Percentiles rank a stretch among this genome's conserved stretches.
Evolutionary conservation across 1,284 basidiomycete genomes (phyloP).

Genomic region (Cutaneotrichosporon cavernicola): DNA sequence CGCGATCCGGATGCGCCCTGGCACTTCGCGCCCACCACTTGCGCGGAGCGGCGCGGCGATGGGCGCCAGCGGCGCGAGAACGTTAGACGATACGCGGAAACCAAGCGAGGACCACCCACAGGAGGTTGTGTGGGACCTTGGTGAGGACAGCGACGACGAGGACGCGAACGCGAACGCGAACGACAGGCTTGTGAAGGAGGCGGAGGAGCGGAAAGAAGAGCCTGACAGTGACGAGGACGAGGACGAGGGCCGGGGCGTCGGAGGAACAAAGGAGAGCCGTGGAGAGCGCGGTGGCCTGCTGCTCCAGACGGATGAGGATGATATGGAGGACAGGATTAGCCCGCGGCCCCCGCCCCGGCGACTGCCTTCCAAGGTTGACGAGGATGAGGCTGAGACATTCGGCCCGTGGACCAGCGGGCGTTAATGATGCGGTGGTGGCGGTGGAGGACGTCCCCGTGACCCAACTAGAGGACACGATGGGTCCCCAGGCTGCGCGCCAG

Average conservation of each 20-base stretch:
- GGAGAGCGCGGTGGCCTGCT: slow-evolving; percentile 29
- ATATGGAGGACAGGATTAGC: slow-evolving; percentile 3
- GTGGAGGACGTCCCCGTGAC: no score
- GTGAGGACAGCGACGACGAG: slow-evolving; percentile 20
- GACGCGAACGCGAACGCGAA: slow-evolving; percentile 1
- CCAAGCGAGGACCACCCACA: slow-evolving; percentile 1
- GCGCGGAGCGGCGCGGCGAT: not conserved
- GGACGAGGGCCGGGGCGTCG: slow-evolving; percentile 33
- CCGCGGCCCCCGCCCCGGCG: not conserved
- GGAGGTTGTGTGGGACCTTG: slow-evolving; percentile 23
- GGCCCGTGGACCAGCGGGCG: slow-evolving; percentile 32
- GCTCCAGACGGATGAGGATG: slow-evolving; percentile 16
- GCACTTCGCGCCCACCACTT: not conserved
- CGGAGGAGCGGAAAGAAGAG: slow-evolving; percentile 47
- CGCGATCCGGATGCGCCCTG: slow-evolving; percentile 39
- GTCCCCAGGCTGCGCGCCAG: no score
- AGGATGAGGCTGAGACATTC: slow-evolving; percentile 30
- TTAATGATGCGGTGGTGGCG: not conserved
- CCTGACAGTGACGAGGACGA: slow-evolving; percentile 31
- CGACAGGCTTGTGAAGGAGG: slow-evolving; percentile 15
- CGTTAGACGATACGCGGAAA: slow-evolving; percentile 8
- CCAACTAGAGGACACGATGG: no score
- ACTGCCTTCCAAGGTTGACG: slow-evolving; percentile 9
- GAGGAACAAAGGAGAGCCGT: slow-evolving; percentile 24
- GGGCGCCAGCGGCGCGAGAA: not conserved